Percentiles rank a stretch among this genome's conserved stretches.
phyloP scores from a whole-genome alignment of 305 asterid genomes.

The Rubia tinctorum region DNA sequence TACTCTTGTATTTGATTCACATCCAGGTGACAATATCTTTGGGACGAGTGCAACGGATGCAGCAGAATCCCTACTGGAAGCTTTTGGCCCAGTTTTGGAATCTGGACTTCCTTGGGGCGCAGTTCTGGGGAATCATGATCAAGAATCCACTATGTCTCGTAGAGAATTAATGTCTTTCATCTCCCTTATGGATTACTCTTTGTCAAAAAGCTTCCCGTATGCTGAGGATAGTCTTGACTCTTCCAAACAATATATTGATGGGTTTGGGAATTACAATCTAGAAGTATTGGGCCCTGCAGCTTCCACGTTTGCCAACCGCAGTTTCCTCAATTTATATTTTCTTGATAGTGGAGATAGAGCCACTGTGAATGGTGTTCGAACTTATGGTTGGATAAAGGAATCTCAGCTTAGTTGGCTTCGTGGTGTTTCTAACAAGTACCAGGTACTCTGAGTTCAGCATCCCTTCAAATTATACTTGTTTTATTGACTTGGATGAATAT shows the following conservation, averaged over 20 bases:
- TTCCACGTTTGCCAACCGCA: constrained; percentile 59
- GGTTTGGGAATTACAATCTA: constrained; percentile 85
- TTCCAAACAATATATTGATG: constrained; percentile 46
- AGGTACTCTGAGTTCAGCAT: constrained; percentile 33
- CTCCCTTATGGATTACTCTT: constrained; percentile 90
- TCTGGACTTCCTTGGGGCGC: constrained; percentile 92
- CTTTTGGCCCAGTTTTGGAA: constrained; percentile 7
- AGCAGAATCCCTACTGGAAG: constrained; percentile 12
- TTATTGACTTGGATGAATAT: neutral
- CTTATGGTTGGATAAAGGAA: constrained; percentile 93
- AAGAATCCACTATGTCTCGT: constrained; percentile 93
- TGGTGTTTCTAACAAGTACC: constrained; percentile 35
- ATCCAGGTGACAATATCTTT: constrained; percentile 84
- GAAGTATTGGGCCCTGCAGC: constrained; percentile 75
- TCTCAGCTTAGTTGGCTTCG: constrained; percentile 93
- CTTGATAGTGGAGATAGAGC: constrained; percentile 96
- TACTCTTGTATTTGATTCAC: neutral
- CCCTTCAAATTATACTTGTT: neutral
- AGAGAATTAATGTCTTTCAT: constrained; percentile 84
- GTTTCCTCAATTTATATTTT: constrained; percentile 73
- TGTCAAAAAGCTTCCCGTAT: constrained; percentile 74
- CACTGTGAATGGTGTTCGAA: constrained; percentile 56
- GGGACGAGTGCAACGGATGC: constrained; percentile 62
- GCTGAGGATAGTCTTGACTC: constrained; percentile 24
- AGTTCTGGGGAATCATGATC: constrained; percentile 91